A percentile compares a stretch with the other conserved stretches of the same genome.
Evolutionary conservation across 2,329 filamentous ascomycete species (phyloP).

Genomic region (Alternaria dauci): DNA sequence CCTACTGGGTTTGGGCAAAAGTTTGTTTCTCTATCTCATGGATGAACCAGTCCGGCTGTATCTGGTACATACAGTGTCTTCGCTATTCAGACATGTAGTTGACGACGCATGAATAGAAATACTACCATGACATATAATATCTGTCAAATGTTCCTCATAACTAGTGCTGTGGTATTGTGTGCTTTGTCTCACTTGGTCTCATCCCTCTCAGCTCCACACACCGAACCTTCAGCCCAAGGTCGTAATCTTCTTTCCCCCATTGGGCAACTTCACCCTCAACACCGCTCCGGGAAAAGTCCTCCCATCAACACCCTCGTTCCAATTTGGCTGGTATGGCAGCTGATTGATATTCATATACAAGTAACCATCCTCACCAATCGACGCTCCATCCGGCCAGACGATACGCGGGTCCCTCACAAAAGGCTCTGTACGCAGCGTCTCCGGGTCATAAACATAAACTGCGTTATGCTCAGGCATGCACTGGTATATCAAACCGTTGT

Average conservation of each 20-base stretch:
- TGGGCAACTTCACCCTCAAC: slow-evolving; percentile 53
- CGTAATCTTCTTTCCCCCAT: slow-evolving; percentile 50
- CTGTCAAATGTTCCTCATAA: not conserved
- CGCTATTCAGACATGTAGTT: not conserved
- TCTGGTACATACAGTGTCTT: not conserved
- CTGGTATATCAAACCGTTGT: slow-evolving; percentile 58
- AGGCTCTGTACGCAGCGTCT: slow-evolving; percentile 54
- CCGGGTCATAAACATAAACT: slow-evolving; percentile 51
- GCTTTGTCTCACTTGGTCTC: not conserved
- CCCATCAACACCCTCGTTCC: slow-evolving; percentile 58
- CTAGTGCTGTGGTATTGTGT: not conserved
- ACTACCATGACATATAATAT: not conserved
- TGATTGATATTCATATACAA: slow-evolving; percentile 60
- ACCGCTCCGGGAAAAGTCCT: slow-evolving; percentile 57
- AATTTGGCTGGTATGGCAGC: slow-evolving; percentile 57
- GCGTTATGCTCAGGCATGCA: slow-evolving; percentile 60
- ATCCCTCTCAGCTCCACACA: not conserved
- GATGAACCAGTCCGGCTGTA: not conserved
- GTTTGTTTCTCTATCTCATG: slow-evolving; percentile 7
- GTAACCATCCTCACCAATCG: slow-evolving; percentile 43
- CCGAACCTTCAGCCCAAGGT: not conserved
- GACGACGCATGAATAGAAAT: not conserved
- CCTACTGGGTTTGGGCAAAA: slow-evolving; percentile 18
- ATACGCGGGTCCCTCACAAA: slow-evolving; percentile 58
- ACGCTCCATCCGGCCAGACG: slow-evolving; percentile 59